A percentile compares a stretch with the other conserved stretches of the same genome.
Evolutionary conservation across 1,284 basidiomycete genomes (phyloP).

Genomic region (Porodaedalea pini): DNA sequence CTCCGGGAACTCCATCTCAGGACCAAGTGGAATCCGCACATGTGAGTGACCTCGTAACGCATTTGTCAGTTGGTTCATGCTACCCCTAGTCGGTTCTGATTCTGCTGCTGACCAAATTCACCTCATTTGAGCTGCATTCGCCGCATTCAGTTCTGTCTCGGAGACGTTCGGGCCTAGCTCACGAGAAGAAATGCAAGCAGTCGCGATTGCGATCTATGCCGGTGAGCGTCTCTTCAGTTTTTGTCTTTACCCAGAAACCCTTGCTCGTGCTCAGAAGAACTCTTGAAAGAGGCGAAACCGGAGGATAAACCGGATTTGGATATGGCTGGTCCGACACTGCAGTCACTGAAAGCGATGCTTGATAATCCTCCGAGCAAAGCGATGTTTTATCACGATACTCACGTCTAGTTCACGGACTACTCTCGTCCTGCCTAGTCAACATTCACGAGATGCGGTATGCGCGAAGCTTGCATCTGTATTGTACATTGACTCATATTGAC

Average conservation of each 20-base stretch:
- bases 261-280: slow-evolving; percentile 44
- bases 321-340: slow-evolving; percentile 74
- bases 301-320: slow-evolving; percentile 77
- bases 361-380: slow-evolving; percentile 41
- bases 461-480: slow-evolving; percentile 2
- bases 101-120: slow-evolving; percentile 50
- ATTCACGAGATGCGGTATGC: slow-evolving; percentile 90
- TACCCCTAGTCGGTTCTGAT: slow-evolving; percentile 26
- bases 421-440: slow-evolving; percentile 82
- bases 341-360: slow-evolving; percentile 73
- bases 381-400: slow-evolving; percentile 40
- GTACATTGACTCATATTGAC: too few relatives aligned
- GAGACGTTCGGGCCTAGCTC: slow-evolving; percentile 52
- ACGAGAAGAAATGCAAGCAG: slow-evolving; percentile 73
- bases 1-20: slow-evolving; percentile 68
- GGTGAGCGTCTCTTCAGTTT: slow-evolving; percentile 40
- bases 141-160: slow-evolving; percentile 63
- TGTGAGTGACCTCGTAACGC: slow-evolving; percentile 53
- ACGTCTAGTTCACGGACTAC: slow-evolving; percentile 76
- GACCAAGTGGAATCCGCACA: slow-evolving; percentile 49
- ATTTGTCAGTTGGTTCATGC: neutral
- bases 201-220: slow-evolving; percentile 78
- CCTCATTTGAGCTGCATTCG: slow-evolving; percentile 67
- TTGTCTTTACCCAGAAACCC: neutral
- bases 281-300: slow-evolving; percentile 82